These are phyloP conservation scores for Pythium monospermum DNA, from an alignment of 352 stramenopile genomes.

Conservation along the genomic window DNA sequence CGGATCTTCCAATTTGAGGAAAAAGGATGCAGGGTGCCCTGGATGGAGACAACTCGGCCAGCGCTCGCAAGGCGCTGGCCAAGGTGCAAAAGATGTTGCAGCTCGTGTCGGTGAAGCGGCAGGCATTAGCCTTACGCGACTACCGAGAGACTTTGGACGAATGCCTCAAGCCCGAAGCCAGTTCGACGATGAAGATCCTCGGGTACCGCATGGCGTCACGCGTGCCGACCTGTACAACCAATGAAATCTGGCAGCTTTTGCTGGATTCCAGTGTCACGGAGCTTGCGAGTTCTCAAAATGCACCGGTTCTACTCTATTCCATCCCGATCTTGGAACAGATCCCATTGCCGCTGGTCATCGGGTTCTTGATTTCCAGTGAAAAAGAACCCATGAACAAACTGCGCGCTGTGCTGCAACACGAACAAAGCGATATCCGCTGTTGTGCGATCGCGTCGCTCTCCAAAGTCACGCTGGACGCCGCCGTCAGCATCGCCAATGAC, in stretches of 20 bases:
- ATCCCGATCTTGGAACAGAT: conserved; percentile 54
- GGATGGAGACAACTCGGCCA: conserved; percentile 39
- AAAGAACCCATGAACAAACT: conserved; percentile 80
- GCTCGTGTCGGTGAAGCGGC: conserved; percentile 41
- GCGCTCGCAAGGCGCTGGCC: conserved; percentile 40
- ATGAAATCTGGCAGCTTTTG: conserved; percentile 59
- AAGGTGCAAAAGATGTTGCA: conserved; percentile 64
- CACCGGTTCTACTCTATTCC: conserved; percentile 37
- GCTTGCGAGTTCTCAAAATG: conserved; percentile 65
- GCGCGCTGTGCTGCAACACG: conserved; percentile 56
- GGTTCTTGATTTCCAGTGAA: conserved; percentile 60
- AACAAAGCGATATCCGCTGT: conserved; percentile 53
- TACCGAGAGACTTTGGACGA: conserved; percentile 62
- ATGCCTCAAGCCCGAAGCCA: conserved; percentile 63
- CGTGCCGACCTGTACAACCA: conserved; percentile 47
- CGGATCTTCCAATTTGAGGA: neutral
- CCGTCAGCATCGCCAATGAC: conserved; percentile 42
- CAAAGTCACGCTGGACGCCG: conserved; percentile 44
- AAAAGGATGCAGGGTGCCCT: conserved; percentile 37
- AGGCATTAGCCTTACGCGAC: conserved; percentile 53
- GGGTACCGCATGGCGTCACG: conserved; percentile 61
- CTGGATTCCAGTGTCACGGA: conserved; percentile 58
- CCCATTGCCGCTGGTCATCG: conserved; percentile 50
- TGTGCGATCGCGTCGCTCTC: conserved; percentile 56
- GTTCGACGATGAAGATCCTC: conserved; percentile 49